Conservation (phyloP, 177 flowering plant genomes). For the Vitis hybrid region DNA sequence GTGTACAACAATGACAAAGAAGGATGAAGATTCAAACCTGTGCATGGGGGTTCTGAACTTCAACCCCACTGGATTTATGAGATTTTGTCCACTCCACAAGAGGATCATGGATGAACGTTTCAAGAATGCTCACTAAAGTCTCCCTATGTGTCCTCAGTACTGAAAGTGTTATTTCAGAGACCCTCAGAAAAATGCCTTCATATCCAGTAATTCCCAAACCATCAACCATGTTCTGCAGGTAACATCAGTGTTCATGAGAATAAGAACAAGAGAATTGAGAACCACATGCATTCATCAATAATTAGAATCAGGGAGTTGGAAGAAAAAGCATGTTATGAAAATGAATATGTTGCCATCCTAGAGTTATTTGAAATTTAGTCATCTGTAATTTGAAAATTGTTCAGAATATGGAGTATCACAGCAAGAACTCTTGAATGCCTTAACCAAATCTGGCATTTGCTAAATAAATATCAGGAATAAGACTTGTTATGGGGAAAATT, state of each 20-base stretch:
- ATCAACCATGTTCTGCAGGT: conserved; percentile 89
- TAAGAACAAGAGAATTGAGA: background rate
- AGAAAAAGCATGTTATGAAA: background rate
- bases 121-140: conserved; percentile 90
- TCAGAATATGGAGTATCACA: no score
- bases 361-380: no score
- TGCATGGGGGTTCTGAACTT: conserved; percentile 98
- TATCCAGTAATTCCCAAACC: conserved; percentile 98
- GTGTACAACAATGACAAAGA: background rate
- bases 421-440: no score
- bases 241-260: background rate
- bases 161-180: conserved; percentile 91
- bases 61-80: conserved; percentile 95
- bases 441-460: background rate
- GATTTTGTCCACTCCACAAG: conserved; percentile 99
- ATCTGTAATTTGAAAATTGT: no score
- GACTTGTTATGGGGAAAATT: background rate
- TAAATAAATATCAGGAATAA: no score
- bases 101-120: conserved; percentile 98
- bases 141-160: conserved; percentile 86
- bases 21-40: conserved; percentile 56
- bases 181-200: conserved; percentile 86
- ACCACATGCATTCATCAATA: background rate
- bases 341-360: background rate
- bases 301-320: background rate